Evolutionary conservation across 257 asterid species (phyloP).

Genomic region (Nicotiana noctiflora): DNA sequence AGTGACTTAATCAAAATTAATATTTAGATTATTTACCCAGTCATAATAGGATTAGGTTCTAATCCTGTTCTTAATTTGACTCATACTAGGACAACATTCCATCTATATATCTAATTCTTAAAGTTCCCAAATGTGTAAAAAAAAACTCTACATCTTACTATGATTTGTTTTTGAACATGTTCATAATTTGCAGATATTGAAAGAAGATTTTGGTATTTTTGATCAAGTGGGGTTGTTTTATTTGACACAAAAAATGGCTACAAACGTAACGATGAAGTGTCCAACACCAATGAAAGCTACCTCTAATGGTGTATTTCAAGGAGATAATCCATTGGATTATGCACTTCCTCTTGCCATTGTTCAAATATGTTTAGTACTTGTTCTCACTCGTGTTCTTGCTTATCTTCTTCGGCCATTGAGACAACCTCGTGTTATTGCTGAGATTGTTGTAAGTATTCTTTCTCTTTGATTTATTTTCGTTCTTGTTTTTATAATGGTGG

Average conservation of each 20-base stretch:
- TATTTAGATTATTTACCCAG: too few relatives aligned
- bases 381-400: conserved; percentile 57
- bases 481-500: not conserved
- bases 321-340: conserved; percentile 60
- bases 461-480: not conserved
- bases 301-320: conserved; percentile 71
- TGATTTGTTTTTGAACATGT: not conserved
- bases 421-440: conserved; percentile 84
- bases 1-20: not conserved
- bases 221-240: not conserved
- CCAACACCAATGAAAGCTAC: conserved; percentile 67
- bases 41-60: not conserved
- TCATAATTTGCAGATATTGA: conserved; percentile 13
- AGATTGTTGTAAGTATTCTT: conserved; percentile 50
- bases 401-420: conserved; percentile 52
- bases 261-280: conserved; percentile 23
- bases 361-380: conserved; percentile 58
- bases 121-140: too few relatives aligned
- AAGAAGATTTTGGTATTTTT: conserved; percentile 4
- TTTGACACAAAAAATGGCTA: conserved; percentile 9
- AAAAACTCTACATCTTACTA: not conserved
- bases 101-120: too few relatives aligned
- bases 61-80: not conserved
- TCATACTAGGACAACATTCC: not conserved
- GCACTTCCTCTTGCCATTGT: conserved; percentile 66